Percentiles rank a stretch among this genome's conserved stretches.
Conservation (phyloP, 2,329 filamentous ascomycete species). For the Dissoconium aciculare region DNA sequence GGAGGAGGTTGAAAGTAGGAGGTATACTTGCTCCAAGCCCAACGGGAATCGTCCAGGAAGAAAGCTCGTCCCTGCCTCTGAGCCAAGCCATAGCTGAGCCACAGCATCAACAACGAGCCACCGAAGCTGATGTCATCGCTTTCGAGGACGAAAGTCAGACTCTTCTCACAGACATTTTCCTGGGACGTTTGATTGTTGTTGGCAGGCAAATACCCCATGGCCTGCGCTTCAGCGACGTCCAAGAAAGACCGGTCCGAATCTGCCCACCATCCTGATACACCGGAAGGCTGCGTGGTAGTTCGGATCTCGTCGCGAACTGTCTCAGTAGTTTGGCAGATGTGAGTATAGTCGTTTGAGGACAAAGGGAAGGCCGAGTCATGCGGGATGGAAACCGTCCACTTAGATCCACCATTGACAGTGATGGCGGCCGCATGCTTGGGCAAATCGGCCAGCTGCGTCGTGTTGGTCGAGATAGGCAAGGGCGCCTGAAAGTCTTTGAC, state of each 20-base stretch:
- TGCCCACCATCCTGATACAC: slow-evolving; percentile 26
- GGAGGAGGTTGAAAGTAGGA: slow-evolving; percentile 58
- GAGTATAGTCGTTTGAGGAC: slow-evolving; percentile 47
- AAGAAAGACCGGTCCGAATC: slow-evolving; percentile 52
- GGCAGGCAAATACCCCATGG: slow-evolving; percentile 41
- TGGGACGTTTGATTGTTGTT: slow-evolving; percentile 9
- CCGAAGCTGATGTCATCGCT: slow-evolving; percentile 61
- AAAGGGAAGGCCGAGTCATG: slow-evolving; percentile 52
- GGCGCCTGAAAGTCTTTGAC: too few relatives aligned
- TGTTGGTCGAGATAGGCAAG: too few relatives aligned
- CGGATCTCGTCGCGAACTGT: too few relatives aligned
- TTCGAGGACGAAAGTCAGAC: slow-evolving; percentile 66
- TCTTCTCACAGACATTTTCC: slow-evolving; percentile 45
- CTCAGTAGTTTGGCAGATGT: slow-evolving; percentile 48
- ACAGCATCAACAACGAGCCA: slow-evolving; percentile 60
- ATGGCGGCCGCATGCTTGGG: too few relatives aligned
- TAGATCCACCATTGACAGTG: too few relatives aligned
- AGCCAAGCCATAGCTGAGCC: slow-evolving; percentile 71
- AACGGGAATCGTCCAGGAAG: slow-evolving; percentile 72
- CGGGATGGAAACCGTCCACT: slow-evolving; percentile 74
- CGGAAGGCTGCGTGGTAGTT: slow-evolving; percentile 8
- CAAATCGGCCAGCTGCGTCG: too few relatives aligned
- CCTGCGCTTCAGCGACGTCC: slow-evolving; percentile 58
- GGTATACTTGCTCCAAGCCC: slow-evolving; percentile 63
- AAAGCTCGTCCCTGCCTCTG: slow-evolving; percentile 59